A percentile compares a stretch with the other conserved stretches of the same genome.
These are phyloP conservation scores for Sporothrix inflata DNA, from an alignment of 2,329 filamentous ascomycete species.

Conservation along the genomic window DNA sequence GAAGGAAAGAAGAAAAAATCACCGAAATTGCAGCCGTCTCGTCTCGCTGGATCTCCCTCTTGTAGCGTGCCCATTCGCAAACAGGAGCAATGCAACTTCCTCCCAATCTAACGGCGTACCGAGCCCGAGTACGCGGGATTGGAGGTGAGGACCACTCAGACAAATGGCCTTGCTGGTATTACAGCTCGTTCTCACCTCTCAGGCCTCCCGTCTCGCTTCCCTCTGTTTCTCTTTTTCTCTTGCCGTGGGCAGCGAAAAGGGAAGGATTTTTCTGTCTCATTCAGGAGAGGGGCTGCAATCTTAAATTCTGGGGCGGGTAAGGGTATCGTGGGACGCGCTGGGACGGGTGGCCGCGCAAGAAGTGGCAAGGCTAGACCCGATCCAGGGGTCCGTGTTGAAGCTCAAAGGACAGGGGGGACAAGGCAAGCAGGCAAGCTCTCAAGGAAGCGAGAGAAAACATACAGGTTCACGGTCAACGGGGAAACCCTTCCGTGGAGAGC, in stretches of 20 bases:
- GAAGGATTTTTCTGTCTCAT: not conserved
- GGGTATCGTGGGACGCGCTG: not conserved
- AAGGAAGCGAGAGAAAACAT: conserved; percentile 6
- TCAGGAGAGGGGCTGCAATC: conserved; percentile 21
- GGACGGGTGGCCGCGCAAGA: conserved; percentile 12
- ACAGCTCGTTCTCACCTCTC: not conserved
- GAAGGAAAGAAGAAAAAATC: not conserved
- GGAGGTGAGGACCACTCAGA: not conserved
- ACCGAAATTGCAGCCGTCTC: conserved; percentile 10
- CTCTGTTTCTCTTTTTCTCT: not conserved
- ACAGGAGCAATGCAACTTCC: not conserved
- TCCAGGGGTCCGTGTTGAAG: conserved; percentile 9
- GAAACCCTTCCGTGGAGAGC: not conserved
- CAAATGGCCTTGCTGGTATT: too few species aligned
- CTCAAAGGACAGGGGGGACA: not conserved
- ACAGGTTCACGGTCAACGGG: not conserved
- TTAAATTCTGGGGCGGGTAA: conserved; percentile 19
- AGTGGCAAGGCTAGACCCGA: conserved; percentile 10
- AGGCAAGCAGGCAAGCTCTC: not conserved
- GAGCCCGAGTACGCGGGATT: not conserved
- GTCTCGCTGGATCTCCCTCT: not conserved
- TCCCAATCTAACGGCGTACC: not conserved
- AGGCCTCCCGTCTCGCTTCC: conserved; percentile 13
- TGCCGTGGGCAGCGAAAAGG: too few species aligned
- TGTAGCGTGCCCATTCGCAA: not conserved